Evolutionary conservation across 2,329 filamentous ascomycete genomes (phyloP).

Genomic region (Arachnomyces sp.): DNA sequence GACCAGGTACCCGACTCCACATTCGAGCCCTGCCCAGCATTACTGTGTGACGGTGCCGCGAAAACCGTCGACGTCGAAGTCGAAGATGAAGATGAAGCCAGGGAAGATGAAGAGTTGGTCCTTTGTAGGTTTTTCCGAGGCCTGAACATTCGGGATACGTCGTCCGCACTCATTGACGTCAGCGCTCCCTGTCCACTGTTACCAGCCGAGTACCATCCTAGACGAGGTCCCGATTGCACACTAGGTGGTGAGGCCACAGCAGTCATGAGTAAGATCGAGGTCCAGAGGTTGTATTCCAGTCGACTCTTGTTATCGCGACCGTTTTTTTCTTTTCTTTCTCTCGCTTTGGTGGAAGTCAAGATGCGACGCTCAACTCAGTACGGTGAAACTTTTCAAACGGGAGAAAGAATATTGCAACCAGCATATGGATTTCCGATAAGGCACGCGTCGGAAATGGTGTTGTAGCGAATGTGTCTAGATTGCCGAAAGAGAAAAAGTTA

Average conservation of each 20-base stretch:
- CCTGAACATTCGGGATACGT: slow-evolving; percentile 80
- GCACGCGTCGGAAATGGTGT: too few relatives aligned
- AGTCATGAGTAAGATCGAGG: slow-evolving; percentile 45
- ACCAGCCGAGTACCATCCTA: slow-evolving; percentile 53
- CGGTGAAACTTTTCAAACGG: too few relatives aligned
- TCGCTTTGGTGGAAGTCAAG: too few relatives aligned
- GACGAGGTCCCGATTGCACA: slow-evolving; percentile 53
- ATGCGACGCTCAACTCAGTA: too few relatives aligned
- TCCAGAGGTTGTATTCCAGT: background rate
- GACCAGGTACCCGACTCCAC: slow-evolving; percentile 32
- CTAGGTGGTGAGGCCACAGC: slow-evolving; percentile 59
- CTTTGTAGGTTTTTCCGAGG: slow-evolving; percentile 80
- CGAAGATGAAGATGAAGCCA: slow-evolving; percentile 57
- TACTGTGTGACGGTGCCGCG: slow-evolving; percentile 26
- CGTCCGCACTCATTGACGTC: slow-evolving; percentile 71
- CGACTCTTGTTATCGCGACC: too few relatives aligned
- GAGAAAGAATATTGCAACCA: too few relatives aligned
- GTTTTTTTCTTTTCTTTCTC: too few relatives aligned
- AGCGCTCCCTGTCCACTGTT: slow-evolving; percentile 54
- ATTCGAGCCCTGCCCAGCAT: slow-evolving; percentile 30
- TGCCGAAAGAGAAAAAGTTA: too few relatives aligned
- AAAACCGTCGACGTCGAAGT: slow-evolving; percentile 39
- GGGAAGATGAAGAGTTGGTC: slow-evolving; percentile 83
- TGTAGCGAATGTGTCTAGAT: too few relatives aligned
- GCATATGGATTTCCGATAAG: too few relatives aligned